Evolutionary conservation across 148 eudicot species (phyloP), one percentile per base, ranked within the genome.

Genomic region (Fallopia convolvulus): DNA sequence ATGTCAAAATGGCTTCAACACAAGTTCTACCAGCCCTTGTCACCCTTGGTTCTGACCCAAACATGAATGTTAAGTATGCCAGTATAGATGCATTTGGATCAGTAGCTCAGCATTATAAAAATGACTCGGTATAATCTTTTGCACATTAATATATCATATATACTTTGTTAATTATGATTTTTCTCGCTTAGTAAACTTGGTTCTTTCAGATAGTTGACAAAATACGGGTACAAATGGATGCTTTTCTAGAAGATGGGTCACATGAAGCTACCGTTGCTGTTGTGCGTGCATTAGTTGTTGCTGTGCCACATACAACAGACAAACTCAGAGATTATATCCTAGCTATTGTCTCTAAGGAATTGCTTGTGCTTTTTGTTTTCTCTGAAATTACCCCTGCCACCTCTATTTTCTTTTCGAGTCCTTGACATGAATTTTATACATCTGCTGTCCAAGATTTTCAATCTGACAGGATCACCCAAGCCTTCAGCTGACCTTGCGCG

Each of bases 231-330:
- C 99, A 94, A 89, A 94, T 94, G 99, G 99, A 94, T 86, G 89
- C 99, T 79, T 94, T 94, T 83, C 94, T 94, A 79, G 99, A 94
- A 78, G 99, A 94, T 85, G 99, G 97, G 79, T 94, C 99, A 70
- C 94, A 89, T 82, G 99, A 92, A 87, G 97, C 97, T 81, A 89
- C 91, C 72, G 80, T 91, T 78, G 91, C 97, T 74, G 99, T 92
- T 65, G 84, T 94, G 70, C 99, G 92, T 82, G 96, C 99, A 80
- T 77, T 94, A 83, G 89, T 92, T 86, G 90, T 92, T 75, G 94
- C 97, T 65, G 97, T 92, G 33, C 97, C 99, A 33, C 97, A 94
- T 83, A 90, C 97, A 15, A 94, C 97, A 7, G 97, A 88, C 56
- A 86, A 87, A 88, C 96, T 94, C 70, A 89, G 93, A 87, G 99